phyloP scores from a whole-genome alignment of 768 basidiomycete genomes.

The Mycena alexandri region DNA sequence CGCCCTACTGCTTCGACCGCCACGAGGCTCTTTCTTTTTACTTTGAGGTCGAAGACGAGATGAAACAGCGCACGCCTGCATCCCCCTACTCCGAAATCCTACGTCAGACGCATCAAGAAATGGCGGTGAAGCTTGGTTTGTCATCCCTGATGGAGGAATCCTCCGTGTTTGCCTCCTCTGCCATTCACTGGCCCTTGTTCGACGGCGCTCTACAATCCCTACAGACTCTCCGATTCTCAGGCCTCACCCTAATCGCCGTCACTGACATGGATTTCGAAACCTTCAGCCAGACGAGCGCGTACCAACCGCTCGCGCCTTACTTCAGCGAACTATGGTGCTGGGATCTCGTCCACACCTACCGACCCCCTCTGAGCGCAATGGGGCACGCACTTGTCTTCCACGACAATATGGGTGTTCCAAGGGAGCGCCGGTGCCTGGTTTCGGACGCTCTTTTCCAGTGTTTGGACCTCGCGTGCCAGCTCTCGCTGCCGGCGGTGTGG shows the following conservation, averaged over 20 bases:
- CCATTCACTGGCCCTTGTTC: slow-evolving; percentile 9
- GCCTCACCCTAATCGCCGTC: slow-evolving; percentile 2
- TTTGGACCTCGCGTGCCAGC: too few species aligned
- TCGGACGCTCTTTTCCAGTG: too few species aligned
- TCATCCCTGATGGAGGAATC: background rate
- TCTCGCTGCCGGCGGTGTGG: too few species aligned
- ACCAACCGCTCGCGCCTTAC: background rate
- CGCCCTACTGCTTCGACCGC: background rate
- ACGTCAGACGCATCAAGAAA: background rate
- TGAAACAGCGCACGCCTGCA: background rate
- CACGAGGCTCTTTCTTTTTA: slow-evolving; percentile 18
- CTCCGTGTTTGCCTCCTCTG: background rate
- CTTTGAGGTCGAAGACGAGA: slow-evolving; percentile 17
- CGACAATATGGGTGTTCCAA: too few species aligned
- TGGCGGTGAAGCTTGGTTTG: slow-evolving; percentile 5
- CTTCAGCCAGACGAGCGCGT: background rate
- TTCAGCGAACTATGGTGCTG: background rate
- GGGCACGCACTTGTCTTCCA: too few species aligned
- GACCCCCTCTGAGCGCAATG: background rate
- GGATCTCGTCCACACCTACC: slow-evolving; percentile 1
- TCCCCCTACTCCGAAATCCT: slow-evolving; percentile 7
- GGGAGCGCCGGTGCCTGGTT: too few species aligned
- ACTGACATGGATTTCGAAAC: slow-evolving; percentile 1
- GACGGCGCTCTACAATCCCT: slow-evolving; percentile 1
- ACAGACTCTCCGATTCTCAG: background rate